phyloP scores from a whole-genome alignment of 2,329 filamentous ascomycete species.

The Thyridium curvatum region DNA sequence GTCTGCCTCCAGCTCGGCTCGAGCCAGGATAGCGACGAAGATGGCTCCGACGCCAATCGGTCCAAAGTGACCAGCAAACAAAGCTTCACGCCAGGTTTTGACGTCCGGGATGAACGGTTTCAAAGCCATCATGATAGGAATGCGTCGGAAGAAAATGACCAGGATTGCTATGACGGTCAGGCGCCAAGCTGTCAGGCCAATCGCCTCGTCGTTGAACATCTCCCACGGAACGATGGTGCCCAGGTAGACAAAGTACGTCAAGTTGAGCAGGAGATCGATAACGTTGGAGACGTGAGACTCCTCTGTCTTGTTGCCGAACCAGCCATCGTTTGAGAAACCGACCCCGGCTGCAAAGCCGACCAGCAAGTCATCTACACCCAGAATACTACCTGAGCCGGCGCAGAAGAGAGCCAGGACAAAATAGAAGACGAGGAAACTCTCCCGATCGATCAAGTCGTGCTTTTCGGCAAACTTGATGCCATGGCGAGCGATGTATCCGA shows the following conservation, averaged over 20 bases:
- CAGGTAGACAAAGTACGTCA: constrained; percentile 97
- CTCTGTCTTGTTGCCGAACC: constrained; percentile 97
- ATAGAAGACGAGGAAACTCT: constrained; percentile 98
- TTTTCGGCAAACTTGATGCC: constrained; percentile 84
- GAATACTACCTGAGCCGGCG: constrained; percentile 83
- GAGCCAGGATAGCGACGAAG: constrained; percentile 86
- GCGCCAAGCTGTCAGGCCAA: constrained; percentile 81
- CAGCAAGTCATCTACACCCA: constrained; percentile 88
- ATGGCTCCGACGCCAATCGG: constrained; percentile 96
- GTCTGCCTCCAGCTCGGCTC: constrained; percentile 80
- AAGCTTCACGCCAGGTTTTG: constrained; percentile 94
- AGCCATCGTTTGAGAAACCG: constrained; percentile 98
- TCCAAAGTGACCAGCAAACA: constrained; percentile 96
- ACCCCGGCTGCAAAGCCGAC: constrained; percentile 94
- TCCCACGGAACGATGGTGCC: constrained; percentile 97
- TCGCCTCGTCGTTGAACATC: constrained; percentile 68
- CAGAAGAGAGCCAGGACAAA: constrained; percentile 95
- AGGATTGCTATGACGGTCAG: constrained; percentile 90
- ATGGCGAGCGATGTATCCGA: constrained; percentile 87
- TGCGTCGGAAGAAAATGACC: constrained; percentile 91
- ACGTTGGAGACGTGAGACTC: constrained; percentile 99
- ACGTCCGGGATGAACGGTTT: constrained; percentile 95
- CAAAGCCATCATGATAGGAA: constrained; percentile 85
- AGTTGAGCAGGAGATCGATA: constrained; percentile 92
- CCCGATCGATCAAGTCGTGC: constrained; percentile 81